A percentile compares a stretch with the other conserved stretches of the same genome.
phyloP scores from a whole-genome alignment of 1,284 basidiomycete genomes.

The Rhodotorula sp. region DNA sequence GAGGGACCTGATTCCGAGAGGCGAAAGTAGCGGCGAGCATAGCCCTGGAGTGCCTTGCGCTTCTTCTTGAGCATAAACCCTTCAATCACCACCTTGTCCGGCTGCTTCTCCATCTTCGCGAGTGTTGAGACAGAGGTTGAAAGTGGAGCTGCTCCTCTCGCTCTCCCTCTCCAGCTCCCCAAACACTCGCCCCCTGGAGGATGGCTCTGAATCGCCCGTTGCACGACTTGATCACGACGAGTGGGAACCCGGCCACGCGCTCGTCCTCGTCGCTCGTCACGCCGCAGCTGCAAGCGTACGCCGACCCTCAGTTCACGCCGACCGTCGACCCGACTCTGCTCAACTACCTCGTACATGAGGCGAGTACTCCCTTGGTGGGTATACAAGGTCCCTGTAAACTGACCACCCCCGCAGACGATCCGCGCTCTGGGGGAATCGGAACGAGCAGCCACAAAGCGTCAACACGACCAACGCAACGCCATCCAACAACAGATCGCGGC shows the following conservation, averaged over 20 bases:
- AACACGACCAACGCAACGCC: slow-evolving; percentile 22
- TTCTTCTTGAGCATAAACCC: slow-evolving; percentile 41
- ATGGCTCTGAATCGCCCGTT: slow-evolving; percentile 12
- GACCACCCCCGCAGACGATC: slow-evolving; percentile 56
- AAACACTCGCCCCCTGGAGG: neutral
- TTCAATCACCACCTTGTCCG: slow-evolving; percentile 23
- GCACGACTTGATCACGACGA: neutral
- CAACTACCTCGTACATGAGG: slow-evolving; percentile 40
- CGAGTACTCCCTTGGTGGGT: slow-evolving; percentile 5
- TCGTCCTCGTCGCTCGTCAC: slow-evolving; percentile 41
- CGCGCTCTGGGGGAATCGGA: slow-evolving; percentile 53
- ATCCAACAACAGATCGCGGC: slow-evolving; percentile 29
- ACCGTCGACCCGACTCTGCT: slow-evolving; percentile 39
- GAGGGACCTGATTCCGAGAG: slow-evolving; percentile 5
- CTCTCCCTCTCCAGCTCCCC: neutral
- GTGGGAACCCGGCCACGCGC: slow-evolving; percentile 5
- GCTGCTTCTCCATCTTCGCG: neutral
- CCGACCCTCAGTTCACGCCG: slow-evolving; percentile 24
- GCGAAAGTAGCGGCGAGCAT: slow-evolving; percentile 26
- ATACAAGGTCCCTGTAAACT: neutral
- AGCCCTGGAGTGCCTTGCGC: slow-evolving; percentile 75
- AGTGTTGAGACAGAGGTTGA: neutral
- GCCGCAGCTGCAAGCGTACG: slow-evolving; percentile 24
- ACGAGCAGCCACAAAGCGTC: slow-evolving; percentile 45
- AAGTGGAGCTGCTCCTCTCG: neutral